Evolutionary conservation across 2,329 filamentous ascomycete genomes (phyloP).

Genomic region (Colletotrichum agaves): DNA sequence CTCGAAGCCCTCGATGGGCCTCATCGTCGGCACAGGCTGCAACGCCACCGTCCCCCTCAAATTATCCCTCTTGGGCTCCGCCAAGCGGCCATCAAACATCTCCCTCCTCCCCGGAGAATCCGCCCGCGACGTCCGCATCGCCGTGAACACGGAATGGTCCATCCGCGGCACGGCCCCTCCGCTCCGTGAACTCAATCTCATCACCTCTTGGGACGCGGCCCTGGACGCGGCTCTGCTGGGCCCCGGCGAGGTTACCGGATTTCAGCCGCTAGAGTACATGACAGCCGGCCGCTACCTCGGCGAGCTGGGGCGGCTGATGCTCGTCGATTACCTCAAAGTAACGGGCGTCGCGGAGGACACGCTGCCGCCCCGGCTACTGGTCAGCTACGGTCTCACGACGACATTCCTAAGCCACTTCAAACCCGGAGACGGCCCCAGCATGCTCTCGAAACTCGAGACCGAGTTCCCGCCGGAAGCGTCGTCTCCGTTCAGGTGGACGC

Average conservation of each 20-base stretch:
- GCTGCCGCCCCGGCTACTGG: conserved; percentile 65
- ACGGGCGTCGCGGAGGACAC: conserved; percentile 52
- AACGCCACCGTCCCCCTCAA: conserved; percentile 83
- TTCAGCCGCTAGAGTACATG: conserved; percentile 88
- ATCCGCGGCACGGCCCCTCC: conserved; percentile 80
- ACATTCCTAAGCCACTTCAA: conserved; percentile 77
- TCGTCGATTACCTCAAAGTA: conserved; percentile 71
- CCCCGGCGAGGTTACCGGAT: conserved; percentile 76
- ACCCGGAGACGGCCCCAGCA: conserved; percentile 46
- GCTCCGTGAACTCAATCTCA: conserved; percentile 69
- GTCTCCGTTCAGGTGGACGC: conserved; percentile 70
- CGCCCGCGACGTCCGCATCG: conserved; percentile 69
- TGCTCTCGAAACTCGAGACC: conserved; percentile 58
- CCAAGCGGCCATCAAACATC: conserved; percentile 66
- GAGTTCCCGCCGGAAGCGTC: conserved; percentile 62
- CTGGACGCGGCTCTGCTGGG: conserved; percentile 74
- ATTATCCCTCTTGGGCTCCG: conserved; percentile 68
- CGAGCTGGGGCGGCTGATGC: conserved; percentile 77
- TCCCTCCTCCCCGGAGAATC: conserved; percentile 58
- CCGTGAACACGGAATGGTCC: conserved; percentile 87
- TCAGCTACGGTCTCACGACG: conserved; percentile 74
- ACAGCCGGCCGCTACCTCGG: conserved; percentile 82
- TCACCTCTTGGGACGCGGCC: conserved; percentile 76
- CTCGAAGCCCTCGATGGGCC: conserved; percentile 77
- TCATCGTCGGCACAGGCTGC: conserved; percentile 84